A percentile compares a stretch with the other conserved stretches of the same genome.
phyloP scores from a whole-genome alignment of 2,329 filamentous ascomycete species.

The Ophiostoma australiae region DNA sequence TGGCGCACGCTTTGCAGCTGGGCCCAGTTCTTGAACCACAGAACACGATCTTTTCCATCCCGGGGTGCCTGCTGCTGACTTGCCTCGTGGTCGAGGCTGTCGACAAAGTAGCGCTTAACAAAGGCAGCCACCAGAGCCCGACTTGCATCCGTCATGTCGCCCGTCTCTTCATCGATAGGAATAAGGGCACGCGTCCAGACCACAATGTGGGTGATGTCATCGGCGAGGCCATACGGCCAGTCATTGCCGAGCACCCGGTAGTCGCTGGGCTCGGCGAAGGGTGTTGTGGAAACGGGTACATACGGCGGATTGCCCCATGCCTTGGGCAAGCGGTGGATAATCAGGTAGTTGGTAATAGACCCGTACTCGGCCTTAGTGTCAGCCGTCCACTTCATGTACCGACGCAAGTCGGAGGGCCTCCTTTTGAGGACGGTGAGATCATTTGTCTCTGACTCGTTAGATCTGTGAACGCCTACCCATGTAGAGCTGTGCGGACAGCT shows the following conservation, averaged over 20 bases:
- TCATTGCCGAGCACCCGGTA: conserved; percentile 77
- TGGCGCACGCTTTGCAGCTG: conserved; percentile 80
- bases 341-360: conserved; percentile 72
- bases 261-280: conserved; percentile 52
- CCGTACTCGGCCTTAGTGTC: conserved; percentile 68
- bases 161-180: conserved; percentile 63
- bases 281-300: conserved; percentile 44
- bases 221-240: conserved; percentile 80
- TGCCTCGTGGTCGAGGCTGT: conserved; percentile 42
- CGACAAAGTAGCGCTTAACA: conserved; percentile 63
- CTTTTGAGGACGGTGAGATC: conserved; percentile 71
- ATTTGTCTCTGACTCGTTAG: conserved; percentile 37
- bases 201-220: conserved; percentile 71
- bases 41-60: conserved; percentile 46
- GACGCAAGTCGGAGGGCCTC: conserved; percentile 71
- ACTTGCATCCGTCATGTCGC: conserved; percentile 65
- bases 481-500: neutral
- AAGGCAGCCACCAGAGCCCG: conserved; percentile 62
- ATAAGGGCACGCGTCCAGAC: conserved; percentile 86
- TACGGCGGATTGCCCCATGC: conserved; percentile 62
- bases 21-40: conserved; percentile 96
- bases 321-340: conserved; percentile 62
- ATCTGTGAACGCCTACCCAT: neutral
- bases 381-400: conserved; percentile 73
- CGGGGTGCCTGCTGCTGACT: neutral